These are phyloP conservation scores for Rhizopus delemar DNA, from an alignment of 371 early-diverging fungal species.

Conservation along the genomic window DNA sequence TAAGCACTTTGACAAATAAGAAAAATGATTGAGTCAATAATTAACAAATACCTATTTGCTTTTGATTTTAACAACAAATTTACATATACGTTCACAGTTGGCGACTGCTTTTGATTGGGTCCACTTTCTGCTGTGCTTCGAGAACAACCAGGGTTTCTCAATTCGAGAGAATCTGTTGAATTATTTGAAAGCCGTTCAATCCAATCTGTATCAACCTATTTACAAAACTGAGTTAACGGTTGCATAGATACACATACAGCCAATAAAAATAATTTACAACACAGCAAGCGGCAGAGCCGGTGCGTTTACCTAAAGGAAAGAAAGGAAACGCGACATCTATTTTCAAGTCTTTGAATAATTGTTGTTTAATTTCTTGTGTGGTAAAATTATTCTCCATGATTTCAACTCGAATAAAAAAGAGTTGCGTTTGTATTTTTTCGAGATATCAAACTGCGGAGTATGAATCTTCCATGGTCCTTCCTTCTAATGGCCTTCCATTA, in stretches of 20 bases:
- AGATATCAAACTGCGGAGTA: no score
- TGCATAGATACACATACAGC: background rate
- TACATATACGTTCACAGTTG: constrained; percentile 48
- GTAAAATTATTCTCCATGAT: constrained; percentile 41
- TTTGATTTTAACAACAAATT: constrained; percentile 35
- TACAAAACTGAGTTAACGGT: constrained; percentile 1
- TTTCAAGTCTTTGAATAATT: constrained; percentile 54
- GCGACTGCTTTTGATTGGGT: constrained; percentile 42
- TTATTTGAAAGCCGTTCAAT: constrained; percentile 31
- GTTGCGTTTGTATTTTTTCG: no score
- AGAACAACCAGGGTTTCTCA: constrained; percentile 30
- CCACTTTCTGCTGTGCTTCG: constrained; percentile 13
- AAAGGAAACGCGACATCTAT: constrained; percentile 67
- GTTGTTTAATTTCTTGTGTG: constrained; percentile 39
- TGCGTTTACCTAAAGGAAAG: constrained; percentile 52
- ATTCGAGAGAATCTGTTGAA: constrained; percentile 4
- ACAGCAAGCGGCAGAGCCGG: constrained; percentile 63
- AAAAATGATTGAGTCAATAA: background rate
- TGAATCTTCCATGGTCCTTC: background rate
- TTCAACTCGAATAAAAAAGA: background rate
- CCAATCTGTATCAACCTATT: constrained; percentile 50
- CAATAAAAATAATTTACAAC: constrained; percentile 42
- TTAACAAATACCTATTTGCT: constrained; percentile 20
- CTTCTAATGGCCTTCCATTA: background rate
- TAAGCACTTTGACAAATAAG: constrained; percentile 1